These are phyloP conservation scores for Phytophthora foliorum DNA, from an alignment of 352 stramenopile species.

Conservation along the genomic window DNA sequence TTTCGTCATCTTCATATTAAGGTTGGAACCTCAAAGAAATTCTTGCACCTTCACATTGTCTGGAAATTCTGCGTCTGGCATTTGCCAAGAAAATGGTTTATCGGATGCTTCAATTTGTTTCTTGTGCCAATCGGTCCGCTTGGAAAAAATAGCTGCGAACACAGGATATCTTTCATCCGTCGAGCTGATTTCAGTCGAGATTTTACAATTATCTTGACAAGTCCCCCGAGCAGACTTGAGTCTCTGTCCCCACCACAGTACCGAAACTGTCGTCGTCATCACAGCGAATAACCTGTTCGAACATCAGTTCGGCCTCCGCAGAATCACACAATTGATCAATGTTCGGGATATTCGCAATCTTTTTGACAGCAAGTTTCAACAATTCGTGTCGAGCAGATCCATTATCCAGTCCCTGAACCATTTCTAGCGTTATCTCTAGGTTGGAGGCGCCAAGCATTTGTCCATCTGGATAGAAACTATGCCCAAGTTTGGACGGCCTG, in stretches of 20 bases:
- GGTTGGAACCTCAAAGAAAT: not conserved
- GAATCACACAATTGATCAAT: constrained; percentile 2
- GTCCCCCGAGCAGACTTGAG: not conserved
- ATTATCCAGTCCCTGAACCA: constrained; percentile 3
- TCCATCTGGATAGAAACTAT: not conserved
- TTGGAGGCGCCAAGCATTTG: not conserved
- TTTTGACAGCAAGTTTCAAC: not conserved
- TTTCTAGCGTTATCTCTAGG: constrained; percentile 1
- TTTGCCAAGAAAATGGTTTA: not conserved
- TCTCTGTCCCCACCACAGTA: not conserved
- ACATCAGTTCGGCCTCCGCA: not conserved
- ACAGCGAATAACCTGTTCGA: not conserved
- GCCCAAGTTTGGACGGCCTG: constrained; percentile 7
- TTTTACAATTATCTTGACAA: not conserved
- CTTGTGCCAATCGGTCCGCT: not conserved
- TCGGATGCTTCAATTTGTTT: not conserved
- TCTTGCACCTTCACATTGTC: not conserved
- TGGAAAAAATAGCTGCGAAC: not conserved
- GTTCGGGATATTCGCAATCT: not conserved
- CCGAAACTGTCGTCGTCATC: not conserved
- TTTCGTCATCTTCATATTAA: not conserved
- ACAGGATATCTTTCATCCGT: not conserved
- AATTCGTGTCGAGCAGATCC: constrained; percentile 4
- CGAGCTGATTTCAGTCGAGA: not conserved
- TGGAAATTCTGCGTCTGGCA: not conserved